Base-by-base conservation (phyloP, 2,329 filamentous ascomycete species). In the Chrysoporthe austroafricana region DNA sequence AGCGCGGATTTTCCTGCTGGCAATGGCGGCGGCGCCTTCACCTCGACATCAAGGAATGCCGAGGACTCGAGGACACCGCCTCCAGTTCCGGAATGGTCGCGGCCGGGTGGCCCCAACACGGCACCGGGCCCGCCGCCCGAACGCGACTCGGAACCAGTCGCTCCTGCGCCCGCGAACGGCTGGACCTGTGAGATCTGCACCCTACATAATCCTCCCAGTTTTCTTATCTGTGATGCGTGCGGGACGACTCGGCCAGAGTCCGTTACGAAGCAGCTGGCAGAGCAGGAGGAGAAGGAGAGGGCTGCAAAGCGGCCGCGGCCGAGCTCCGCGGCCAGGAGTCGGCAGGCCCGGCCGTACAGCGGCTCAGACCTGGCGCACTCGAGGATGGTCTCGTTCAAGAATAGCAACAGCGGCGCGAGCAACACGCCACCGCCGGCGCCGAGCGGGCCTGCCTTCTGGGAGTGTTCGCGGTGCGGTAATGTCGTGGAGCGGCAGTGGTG, bases 141-240 rank as follows among this genome's bases (percentile, higher is more conserved):
- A 7, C 44, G 32, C n/a, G 48, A 21, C 0, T 21, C 50, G 6
- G 50, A 26, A 43, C 26, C n/a, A 66, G 44, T 43, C 63, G 57
- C 62, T 44, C 52, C 66, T 44, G 21, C 63, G 21, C 56, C 66
- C 56, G 62, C 73, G 61, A 72, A 62, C 54, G 76, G 75, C 39
- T 90, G 88, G 88, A 79, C 78, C 11, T 90, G 88, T 71, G 74
- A 76, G 26, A 74, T 82, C 14, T 90, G 88, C 73, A 90, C 88
- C 0, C 77, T 89, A 32, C 79, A 83, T 66, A 90, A 90, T 71
- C 83, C 83, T 1, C 68, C 75, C 9, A 77, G 71, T n/a, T 86
- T 79, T 70, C 77, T 86, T 36, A 83, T 78, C 71, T 90, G 88
- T 73, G 86, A 87, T 70, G 87, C 84, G 5, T 90, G 88, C 71